Conservation (phyloP, 257 asterid genomes). For the Handroanthus guayacan region DNA sequence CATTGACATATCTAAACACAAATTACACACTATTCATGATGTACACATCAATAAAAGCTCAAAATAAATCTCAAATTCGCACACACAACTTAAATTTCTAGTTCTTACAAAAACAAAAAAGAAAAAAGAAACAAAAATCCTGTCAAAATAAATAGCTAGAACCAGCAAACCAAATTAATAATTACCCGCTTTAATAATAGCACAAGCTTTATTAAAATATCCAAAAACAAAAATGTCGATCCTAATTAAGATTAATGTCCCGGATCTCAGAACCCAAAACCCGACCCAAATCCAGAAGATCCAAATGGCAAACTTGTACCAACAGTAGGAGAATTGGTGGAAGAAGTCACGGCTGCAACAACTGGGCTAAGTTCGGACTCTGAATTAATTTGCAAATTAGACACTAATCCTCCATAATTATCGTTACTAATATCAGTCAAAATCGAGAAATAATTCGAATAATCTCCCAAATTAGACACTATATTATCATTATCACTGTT, state of each 20-base stretch:
- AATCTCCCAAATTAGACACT: slow-evolving; percentile 18
- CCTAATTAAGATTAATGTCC: slow-evolving; percentile 21
- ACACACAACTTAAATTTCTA: background rate
- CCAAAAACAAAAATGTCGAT: background rate
- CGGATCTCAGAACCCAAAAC: slow-evolving; percentile 44
- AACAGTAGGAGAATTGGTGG: slow-evolving; percentile 43
- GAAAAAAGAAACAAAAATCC: background rate
- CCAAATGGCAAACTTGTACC: slow-evolving; percentile 41
- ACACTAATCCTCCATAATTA: slow-evolving; percentile 36
- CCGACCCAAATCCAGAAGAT: slow-evolving; percentile 48
- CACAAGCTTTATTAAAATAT: background rate
- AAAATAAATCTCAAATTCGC: slow-evolving; percentile 7
- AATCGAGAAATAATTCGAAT: slow-evolving; percentile 38
- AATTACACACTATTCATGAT: too few species aligned
- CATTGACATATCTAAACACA: too few species aligned
- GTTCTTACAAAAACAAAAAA: background rate
- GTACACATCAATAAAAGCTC: background rate
- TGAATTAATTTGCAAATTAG: slow-evolving; percentile 23
- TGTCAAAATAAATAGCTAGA: background rate
- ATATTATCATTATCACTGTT: background rate
- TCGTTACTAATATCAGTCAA: slow-evolving; percentile 28
- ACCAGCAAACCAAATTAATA: background rate
- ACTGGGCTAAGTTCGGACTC: slow-evolving; percentile 44
- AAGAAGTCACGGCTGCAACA: slow-evolving; percentile 43
- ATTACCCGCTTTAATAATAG: background rate